Percentiles rank a stretch among this genome's conserved stretches.
Evolutionary conservation across 306 rosid species (phyloP).

Genomic region (Acacia acuminata): DNA sequence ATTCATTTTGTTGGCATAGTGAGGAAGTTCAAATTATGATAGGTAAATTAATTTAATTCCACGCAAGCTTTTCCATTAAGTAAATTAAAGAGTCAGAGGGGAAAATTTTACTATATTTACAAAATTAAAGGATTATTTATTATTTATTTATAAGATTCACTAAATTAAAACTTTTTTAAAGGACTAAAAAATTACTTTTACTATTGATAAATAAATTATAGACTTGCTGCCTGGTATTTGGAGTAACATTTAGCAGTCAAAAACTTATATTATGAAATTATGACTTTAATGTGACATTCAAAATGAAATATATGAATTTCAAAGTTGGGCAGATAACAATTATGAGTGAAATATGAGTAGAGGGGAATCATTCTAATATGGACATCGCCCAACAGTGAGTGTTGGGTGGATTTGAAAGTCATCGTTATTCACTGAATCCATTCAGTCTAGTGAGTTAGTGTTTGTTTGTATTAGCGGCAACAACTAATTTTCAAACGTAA

Average conservation of each 20-base stretch:
- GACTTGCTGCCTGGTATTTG: slow-evolving; percentile 14
- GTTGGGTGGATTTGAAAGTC: no score
- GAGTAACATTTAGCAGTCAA: background rate
- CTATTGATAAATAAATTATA: slow-evolving; percentile 19
- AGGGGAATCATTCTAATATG: no score
- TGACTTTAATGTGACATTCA: no score
- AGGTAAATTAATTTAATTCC: background rate
- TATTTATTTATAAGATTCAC: background rate
- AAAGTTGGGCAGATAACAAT: no score
- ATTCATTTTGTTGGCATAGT: background rate
- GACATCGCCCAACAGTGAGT: no score
- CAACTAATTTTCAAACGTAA: no score
- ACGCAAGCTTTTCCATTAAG: background rate
- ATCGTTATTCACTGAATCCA: no score
- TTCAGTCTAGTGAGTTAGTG: no score
- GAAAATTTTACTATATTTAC: background rate
- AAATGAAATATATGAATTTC: no score
- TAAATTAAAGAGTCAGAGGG: background rate
- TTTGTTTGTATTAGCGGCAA: no score
- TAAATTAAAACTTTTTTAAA: background rate
- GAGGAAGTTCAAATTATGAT: background rate
- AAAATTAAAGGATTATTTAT: background rate
- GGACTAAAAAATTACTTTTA: background rate
- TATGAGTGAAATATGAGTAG: no score
- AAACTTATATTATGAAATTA: background rate